phyloP scores from a whole-genome alignment of 495 filamentous ascomycete species.

The Elasticomyces elasticus region DNA sequence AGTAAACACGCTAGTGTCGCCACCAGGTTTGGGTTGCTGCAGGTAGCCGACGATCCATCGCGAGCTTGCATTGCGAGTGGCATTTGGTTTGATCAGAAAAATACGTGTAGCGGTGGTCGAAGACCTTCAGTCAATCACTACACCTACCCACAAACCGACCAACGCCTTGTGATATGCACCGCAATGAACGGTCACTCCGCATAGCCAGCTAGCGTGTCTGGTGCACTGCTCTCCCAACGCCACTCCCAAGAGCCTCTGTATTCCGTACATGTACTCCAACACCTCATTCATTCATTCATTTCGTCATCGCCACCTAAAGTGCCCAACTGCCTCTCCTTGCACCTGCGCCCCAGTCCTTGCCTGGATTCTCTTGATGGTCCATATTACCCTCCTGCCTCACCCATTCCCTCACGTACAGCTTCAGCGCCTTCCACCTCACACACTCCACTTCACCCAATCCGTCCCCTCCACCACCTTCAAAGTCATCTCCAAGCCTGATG shows the following conservation, averaged over 20 bases:
- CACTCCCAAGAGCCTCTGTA: neutral
- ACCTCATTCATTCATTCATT: neutral
- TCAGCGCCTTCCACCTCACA: conserved; percentile 70
- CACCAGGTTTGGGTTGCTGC: no score
- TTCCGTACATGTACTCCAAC: neutral
- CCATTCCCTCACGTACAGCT: conserved; percentile 76
- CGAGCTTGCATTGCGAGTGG: no score
- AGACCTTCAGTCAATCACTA: no score
- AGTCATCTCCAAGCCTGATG: conserved; percentile 47
- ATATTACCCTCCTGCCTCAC: conserved; percentile 64
- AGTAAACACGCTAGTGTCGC: no score
- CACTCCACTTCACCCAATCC: conserved; percentile 39
- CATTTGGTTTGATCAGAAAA: no score
- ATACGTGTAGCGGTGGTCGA: no score
- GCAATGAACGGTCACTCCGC: neutral
- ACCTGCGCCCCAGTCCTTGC: conserved; percentile 59
- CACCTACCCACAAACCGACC: neutral
- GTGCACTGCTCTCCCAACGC: neutral
- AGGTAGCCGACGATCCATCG: no score
- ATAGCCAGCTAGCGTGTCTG: neutral
- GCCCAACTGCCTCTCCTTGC: conserved; percentile 78
- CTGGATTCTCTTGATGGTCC: conserved; percentile 40
- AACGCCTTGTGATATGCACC: no score
- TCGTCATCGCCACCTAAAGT: conserved; percentile 34
- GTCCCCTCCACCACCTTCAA: conserved; percentile 30